phyloP scores from a whole-genome alignment of 768 basidiomycete genomes.

The Suillus bovinus region DNA sequence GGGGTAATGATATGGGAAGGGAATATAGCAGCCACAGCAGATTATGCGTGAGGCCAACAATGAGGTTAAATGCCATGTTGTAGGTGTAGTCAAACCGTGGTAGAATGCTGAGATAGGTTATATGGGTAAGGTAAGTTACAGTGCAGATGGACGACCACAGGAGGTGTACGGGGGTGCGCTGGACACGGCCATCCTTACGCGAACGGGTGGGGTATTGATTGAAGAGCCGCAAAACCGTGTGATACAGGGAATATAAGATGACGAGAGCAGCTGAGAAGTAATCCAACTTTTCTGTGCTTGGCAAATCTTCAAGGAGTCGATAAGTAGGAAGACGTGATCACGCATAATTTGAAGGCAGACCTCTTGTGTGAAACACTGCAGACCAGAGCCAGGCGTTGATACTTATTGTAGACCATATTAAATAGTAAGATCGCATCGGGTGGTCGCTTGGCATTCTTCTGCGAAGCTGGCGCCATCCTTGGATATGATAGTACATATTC shows the following conservation, averaged over 20 bases:
- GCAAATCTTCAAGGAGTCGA: constrained; percentile 55
- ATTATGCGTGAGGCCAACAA: constrained; percentile 78
- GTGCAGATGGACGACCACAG: constrained; percentile 55
- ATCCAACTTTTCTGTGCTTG: constrained; percentile 85
- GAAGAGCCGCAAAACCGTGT: constrained; percentile 72
- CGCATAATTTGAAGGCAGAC: constrained; percentile 40
- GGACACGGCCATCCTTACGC: constrained; percentile 24
- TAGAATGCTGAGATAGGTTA: constrained; percentile 74
- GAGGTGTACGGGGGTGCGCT: constrained; percentile 18
- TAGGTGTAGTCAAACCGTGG: constrained; percentile 92
- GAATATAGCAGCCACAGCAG: constrained; percentile 78
- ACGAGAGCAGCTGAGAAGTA: constrained; percentile 93
- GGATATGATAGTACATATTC: constrained; percentile 76
- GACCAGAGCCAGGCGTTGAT: constrained; percentile 95
- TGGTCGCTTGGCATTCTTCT: constrained; percentile 51
- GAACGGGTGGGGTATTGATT: constrained; percentile 57
- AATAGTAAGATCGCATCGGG: constrained; percentile 71
- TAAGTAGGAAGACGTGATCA: constrained; percentile 8
- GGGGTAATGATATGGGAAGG: constrained; percentile 46
- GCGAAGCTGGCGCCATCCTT: constrained; percentile 54
- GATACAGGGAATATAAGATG: constrained; percentile 81
- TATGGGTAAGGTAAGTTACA: constrained; percentile 63
- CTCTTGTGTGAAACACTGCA: constrained; percentile 88
- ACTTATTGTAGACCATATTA: constrained; percentile 65
- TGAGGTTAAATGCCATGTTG: constrained; percentile 85